Conservation (phyloP, 371 early-diverging fungal genomes). For the Coemansia sp. region DNA sequence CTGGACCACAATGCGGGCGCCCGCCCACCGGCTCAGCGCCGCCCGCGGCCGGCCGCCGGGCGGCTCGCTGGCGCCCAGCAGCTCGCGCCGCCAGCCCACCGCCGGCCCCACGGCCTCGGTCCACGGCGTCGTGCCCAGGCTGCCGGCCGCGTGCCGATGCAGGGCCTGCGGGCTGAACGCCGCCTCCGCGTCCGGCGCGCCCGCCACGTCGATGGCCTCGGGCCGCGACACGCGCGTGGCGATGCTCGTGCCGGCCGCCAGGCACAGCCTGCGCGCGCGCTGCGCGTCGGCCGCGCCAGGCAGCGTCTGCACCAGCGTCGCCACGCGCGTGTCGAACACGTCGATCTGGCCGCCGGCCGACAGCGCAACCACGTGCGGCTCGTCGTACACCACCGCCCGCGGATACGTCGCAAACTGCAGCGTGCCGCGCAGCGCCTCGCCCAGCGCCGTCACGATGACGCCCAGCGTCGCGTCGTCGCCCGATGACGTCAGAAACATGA, state of each 20-base stretch:
- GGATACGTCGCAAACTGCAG: slow-evolving; percentile 50
- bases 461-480: slow-evolving; percentile 44
- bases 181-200: not conserved
- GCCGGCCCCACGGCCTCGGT: slow-evolving; percentile 6
- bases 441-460: slow-evolving; percentile 47
- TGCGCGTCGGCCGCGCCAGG: slow-evolving; percentile 1
- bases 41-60: slow-evolving; percentile 1
- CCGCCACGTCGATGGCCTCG: slow-evolving; percentile 22
- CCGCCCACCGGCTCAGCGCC: slow-evolving; percentile 23
- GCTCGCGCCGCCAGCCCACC: slow-evolving; percentile 19
- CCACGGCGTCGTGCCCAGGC: slow-evolving; percentile 8
- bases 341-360: slow-evolving; percentile 40
- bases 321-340: slow-evolving; percentile 32
- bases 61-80: slow-evolving; percentile 8
- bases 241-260: slow-evolving; percentile 8
- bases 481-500: slow-evolving; percentile 50
- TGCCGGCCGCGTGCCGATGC: not conserved
- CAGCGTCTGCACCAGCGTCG: slow-evolving; percentile 13
- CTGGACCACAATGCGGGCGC: slow-evolving; percentile 8
- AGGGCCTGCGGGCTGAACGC: slow-evolving; percentile 1
- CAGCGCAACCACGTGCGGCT: slow-evolving; percentile 35
- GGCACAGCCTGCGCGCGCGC: slow-evolving; percentile 21
- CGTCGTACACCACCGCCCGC: slow-evolving; percentile 41
- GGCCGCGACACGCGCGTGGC: slow-evolving; percentile 12
- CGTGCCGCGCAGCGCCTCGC: slow-evolving; percentile 50